A percentile compares a stretch with the other conserved stretches of the same genome.
These are phyloP conservation scores for Ophiognomonia clavigignenti-juglandacearum DNA, from an alignment of 2,329 filamentous ascomycete species.

Conservation along the genomic window DNA sequence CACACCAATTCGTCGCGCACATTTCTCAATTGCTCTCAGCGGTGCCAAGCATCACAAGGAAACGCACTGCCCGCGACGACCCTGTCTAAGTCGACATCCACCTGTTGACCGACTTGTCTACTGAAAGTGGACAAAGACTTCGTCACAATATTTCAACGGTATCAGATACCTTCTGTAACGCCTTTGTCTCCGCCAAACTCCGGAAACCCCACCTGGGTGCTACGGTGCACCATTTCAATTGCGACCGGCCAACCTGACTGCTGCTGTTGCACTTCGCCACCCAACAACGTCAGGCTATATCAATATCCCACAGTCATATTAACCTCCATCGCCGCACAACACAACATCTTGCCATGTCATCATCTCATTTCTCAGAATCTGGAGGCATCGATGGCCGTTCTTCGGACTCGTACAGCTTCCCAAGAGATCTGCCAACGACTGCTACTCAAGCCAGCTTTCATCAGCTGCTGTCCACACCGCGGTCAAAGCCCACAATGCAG, in stretches of 20 bases:
- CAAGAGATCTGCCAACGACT: too few relatives aligned
- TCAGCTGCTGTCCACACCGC: too few relatives aligned
- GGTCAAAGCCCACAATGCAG: slow-evolving; percentile 10
- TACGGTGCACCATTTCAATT: slow-evolving; percentile 3
- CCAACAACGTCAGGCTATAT: neutral
- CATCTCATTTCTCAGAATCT: too few relatives aligned
- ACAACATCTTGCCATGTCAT: too few relatives aligned
- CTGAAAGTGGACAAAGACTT: neutral
- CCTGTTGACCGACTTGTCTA: too few relatives aligned
- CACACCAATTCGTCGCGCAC: too few relatives aligned
- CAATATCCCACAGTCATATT: neutral
- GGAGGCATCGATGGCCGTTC: too few relatives aligned
- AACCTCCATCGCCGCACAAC: neutral
- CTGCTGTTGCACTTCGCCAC: slow-evolving; percentile 2
- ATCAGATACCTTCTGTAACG: neutral
- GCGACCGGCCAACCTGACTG: neutral
- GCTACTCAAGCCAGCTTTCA: too few relatives aligned
- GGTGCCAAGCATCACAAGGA: neutral
- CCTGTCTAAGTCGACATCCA: too few relatives aligned
- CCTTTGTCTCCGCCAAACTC: slow-evolving; percentile 2
- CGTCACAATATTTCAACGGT: neutral
- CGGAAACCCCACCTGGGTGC: neutral
- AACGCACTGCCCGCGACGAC: neutral
- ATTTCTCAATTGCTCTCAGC: neutral
- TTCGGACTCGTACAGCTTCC: too few relatives aligned